These are phyloP conservation scores for Isatis tinctoria DNA, from an alignment of 345 rosid species.

Conservation along the genomic window DNA sequence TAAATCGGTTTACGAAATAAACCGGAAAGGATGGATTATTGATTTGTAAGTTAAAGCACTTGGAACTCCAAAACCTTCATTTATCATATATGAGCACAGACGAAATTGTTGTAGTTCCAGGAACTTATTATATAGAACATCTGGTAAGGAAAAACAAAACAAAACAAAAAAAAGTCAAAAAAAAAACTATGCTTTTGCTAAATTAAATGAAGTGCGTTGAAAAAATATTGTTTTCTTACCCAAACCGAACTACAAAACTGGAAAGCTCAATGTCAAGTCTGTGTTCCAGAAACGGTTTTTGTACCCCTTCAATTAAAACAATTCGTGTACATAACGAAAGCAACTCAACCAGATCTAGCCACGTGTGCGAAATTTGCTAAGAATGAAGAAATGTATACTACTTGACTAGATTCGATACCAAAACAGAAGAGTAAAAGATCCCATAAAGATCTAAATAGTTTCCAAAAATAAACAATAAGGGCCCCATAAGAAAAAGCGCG, in stretches of 20 bases:
- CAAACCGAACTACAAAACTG: too few relatives aligned
- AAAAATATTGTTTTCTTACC: too few relatives aligned
- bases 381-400: neutral
- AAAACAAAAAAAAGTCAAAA: too few relatives aligned
- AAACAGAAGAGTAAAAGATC: neutral
- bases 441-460: neutral
- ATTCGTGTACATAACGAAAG: neutral
- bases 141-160: too few relatives aligned
- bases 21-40: neutral
- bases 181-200: too few relatives aligned
- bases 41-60: too few relatives aligned
- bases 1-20: neutral
- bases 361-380: neutral
- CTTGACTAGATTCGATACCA: neutral
- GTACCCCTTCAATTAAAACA: neutral
- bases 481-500: slow-evolving; percentile 15
- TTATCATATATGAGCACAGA: too few relatives aligned
- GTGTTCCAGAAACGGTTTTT: neutral
- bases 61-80: too few relatives aligned
- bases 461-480: neutral
- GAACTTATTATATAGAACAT: too few relatives aligned
- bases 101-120: too few relatives aligned
- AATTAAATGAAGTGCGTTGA: too few relatives aligned
- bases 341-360: neutral
- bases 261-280: neutral